These are phyloP conservation scores for Nissolia schottii DNA, from an alignment of 306 rosid species.

Conservation along the genomic window DNA sequence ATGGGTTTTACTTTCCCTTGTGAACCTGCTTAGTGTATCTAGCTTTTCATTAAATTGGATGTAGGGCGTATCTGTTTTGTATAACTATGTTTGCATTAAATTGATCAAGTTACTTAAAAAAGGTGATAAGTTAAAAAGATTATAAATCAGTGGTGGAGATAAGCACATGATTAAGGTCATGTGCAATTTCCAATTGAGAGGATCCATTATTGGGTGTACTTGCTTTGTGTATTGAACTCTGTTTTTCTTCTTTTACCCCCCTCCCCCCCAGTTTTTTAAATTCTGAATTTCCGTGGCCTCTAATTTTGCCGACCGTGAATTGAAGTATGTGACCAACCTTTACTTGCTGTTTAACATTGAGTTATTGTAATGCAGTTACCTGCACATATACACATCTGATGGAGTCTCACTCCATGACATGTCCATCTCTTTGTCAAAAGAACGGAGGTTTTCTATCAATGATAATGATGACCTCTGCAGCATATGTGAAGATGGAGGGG, in stretches of 20 bases:
- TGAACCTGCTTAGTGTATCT: not conserved
- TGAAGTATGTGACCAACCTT: not conserved
- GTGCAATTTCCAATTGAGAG: too few relatives aligned
- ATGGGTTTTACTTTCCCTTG: not conserved
- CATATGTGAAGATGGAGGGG: slow-evolving; percentile 79
- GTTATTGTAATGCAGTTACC: slow-evolving; percentile 58
- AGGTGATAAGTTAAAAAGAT: too few relatives aligned
- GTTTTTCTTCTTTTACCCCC: not conserved
- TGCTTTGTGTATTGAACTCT: slow-evolving; percentile 10
- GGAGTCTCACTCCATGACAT: slow-evolving; percentile 93
- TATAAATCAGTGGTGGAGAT: too few relatives aligned
- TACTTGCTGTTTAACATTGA: slow-evolving; percentile 12
- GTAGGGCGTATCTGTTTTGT: not conserved
- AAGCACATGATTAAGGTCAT: too few relatives aligned
- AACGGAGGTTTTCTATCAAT: slow-evolving; percentile 45
- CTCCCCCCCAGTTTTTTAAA: not conserved
- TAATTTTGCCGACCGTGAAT: not conserved
- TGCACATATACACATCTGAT: slow-evolving; percentile 78
- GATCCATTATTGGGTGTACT: not conserved
- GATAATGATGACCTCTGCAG: slow-evolving; percentile 83
- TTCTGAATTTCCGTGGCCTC: not conserved
- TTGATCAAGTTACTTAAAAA: too few relatives aligned
- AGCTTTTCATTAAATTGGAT: not conserved
- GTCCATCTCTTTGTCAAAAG: slow-evolving; percentile 65
- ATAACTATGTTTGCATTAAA: not conserved